Percentiles rank a stretch among this genome's conserved stretches.
These are phyloP conservation scores for Linderniella brevidens DNA, from an alignment of 257 asterid species.

Conservation along the genomic window DNA sequence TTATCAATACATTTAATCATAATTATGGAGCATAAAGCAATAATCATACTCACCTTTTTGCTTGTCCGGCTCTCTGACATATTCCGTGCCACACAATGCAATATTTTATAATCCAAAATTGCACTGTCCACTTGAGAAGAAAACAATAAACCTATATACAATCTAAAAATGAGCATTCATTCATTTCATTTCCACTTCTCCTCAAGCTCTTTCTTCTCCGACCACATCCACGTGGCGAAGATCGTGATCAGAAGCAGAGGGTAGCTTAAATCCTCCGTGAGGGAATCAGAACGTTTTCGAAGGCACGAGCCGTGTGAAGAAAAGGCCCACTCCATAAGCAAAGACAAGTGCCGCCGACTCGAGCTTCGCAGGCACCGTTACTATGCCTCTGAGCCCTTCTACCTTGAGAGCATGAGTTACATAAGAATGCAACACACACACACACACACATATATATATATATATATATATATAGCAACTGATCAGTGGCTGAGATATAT, in stretches of 20 bases:
- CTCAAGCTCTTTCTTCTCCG: constrained; percentile 89
- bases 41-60: too few relatives aligned
- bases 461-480: too few relatives aligned
- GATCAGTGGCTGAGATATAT: background rate
- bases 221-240: constrained; percentile 79
- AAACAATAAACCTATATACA: too few relatives aligned
- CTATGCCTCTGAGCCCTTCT: constrained; percentile 80
- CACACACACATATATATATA: too few relatives aligned
- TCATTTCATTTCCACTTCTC: constrained; percentile 99
- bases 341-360: constrained; percentile 94
- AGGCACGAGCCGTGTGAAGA: constrained; percentile 83
- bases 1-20: too few relatives aligned
- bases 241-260: constrained; percentile 79
- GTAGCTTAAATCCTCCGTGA: constrained; percentile 91
- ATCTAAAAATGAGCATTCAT: constrained; percentile 18
- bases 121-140: too few relatives aligned
- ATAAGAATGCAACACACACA: constrained; percentile 86
- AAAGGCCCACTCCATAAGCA: constrained; percentile 81
- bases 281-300: constrained; percentile 88
- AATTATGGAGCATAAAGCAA: too few relatives aligned
- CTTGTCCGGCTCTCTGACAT: too few relatives aligned
- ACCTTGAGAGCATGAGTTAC: constrained; percentile 80
- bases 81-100: too few relatives aligned
- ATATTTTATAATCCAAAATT: too few relatives aligned
- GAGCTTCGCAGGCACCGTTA: constrained; percentile 69